Base-by-base conservation (phyloP, 768 basidiomycete species). In the Lactarius psammicola region DNA sequence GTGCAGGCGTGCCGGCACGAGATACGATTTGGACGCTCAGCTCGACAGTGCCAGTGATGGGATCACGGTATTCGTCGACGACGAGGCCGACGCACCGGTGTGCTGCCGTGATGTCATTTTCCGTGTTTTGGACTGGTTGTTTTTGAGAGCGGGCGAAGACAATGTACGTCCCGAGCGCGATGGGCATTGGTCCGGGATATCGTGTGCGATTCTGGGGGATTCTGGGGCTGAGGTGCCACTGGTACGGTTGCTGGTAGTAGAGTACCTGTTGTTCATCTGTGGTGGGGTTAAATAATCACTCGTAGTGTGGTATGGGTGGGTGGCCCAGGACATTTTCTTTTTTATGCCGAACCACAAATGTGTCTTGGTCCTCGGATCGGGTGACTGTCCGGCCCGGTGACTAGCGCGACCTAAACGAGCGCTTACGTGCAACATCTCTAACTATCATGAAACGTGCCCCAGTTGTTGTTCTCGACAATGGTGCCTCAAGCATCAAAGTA, bases 401-500 rank as follows among this genome's bases (percentile, higher is more conserved):
- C 23, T 17, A 28, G 49, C 10, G 49, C 23, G n/a, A n/a, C 13
- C 23, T 26, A 13, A n/a, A 49, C 46, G 0, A 33, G 51, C 6
- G 33, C 59, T 31, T 15, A 30, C 5, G 17, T 11, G 8, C 11
- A 40, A 30, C 26, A 5, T 17, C 38, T 20, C 18, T 0, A 36
- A 20, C 13, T 7, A n/a, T 42, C 33, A 72, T 69, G 71, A 68
- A 64, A 34, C 63, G 60, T 31, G 28, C 58, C 15, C 72, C 78
- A 15, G 79, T 87, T 31, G 77, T 95, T 62, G 80, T 95, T 17
- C 80, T 96, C 54, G 95, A 98, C 75, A 98, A 96, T 74, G 95
- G 95, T 46, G 95, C 86, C 11, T 86, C 83, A 40, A 85, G 85
- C 4, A 87, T 96, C 75, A 98, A 97, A 73, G 84, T 84, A 33